Base-by-base conservation (phyloP, 208 protist species). In the Leishmania mexicana region DNA sequence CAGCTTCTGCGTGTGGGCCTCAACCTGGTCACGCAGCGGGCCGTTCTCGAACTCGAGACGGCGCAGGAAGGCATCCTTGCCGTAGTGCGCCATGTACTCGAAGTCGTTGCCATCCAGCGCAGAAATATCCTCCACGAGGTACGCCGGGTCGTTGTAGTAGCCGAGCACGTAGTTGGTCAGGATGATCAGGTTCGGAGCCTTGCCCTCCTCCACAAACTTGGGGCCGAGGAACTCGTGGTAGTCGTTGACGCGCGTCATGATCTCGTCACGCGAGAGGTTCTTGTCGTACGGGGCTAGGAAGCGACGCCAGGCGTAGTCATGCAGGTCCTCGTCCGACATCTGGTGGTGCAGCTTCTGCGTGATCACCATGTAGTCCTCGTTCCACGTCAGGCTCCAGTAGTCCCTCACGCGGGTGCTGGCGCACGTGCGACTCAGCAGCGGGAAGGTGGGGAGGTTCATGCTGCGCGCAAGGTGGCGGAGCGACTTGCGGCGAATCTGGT, bases 11-110 rank as follows among this genome's bases (percentile, higher is more conserved):
- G 93, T 92, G 90, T 97, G 94, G 45, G 92, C 95, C 87, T 97
- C 93, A 10, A 98, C 96, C 89, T 98, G 94, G 76, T 98, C 96
- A 73, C 94, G 89, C 71, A 98, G 91, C 31, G 96, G 94, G 54
- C 96, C 96, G 86, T 97, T 98, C 84, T 98, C 96, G 84, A 98
- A 98, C 88, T 97, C 94, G 60, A 98, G 86, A n/a, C 96, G 93
- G 79, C 95, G 94, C 78, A 97, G 85, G 85, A 98, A 98, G 51
- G 94, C 95, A 81, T 98, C 96, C 82, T 96, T 96, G 81, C 92
- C 95, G 81, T 88, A 92, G 84, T 88, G 88, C 35, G 91, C 90
- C 83, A 97, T 90, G 87, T 97, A 92, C 78, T 96, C 93, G 79
- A 95, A 98, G 87, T 97, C 96, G 85, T 98, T 97, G 75, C 87